These are phyloP conservation scores for Pyricularia grisea DNA, from an alignment of 2,329 filamentous ascomycete species.

Conservation along the genomic window DNA sequence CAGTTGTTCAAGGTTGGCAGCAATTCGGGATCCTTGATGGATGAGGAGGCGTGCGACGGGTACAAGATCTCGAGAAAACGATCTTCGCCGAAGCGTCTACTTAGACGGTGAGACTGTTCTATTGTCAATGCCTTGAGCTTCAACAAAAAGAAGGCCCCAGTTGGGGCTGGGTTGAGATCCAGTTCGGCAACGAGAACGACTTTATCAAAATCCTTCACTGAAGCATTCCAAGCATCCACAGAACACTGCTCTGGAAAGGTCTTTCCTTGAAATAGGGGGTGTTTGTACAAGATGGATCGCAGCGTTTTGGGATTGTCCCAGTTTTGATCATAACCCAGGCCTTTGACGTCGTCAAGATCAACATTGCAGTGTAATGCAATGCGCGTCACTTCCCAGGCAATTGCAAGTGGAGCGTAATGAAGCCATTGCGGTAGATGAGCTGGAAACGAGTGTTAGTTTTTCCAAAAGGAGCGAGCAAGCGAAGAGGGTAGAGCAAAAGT, in stretches of 20 bases:
- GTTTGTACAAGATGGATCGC: slow-evolving; percentile 27
- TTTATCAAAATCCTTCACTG: slow-evolving; percentile 23
- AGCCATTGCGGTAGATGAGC: slow-evolving; percentile 30
- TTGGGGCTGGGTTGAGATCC: slow-evolving; percentile 21
- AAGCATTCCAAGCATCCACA: slow-evolving; percentile 34
- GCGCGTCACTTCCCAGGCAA: slow-evolving; percentile 43
- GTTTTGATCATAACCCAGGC: slow-evolving; percentile 23
- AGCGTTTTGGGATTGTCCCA: slow-evolving; percentile 36
- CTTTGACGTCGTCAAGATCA: slow-evolving; percentile 22
- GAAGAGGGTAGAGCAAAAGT: background rate
- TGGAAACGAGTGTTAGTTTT: slow-evolving; percentile 10
- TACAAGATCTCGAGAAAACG: slow-evolving; percentile 48
- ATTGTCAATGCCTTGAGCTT: slow-evolving; percentile 37
- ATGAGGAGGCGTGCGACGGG: slow-evolving; percentile 30
- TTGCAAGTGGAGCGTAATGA: slow-evolving; percentile 33
- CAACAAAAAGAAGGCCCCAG: slow-evolving; percentile 33
- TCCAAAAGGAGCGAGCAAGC: background rate
- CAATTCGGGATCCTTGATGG: slow-evolving; percentile 16
- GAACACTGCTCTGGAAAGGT: slow-evolving; percentile 37
- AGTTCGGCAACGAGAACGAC: slow-evolving; percentile 35
- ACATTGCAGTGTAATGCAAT: slow-evolving; percentile 35
- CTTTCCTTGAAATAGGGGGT: slow-evolving; percentile 32
- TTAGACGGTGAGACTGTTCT: slow-evolving; percentile 40
- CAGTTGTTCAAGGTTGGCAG: slow-evolving; percentile 28
- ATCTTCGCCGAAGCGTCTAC: slow-evolving; percentile 46